A percentile compares a stretch with the other conserved stretches of the same genome.
Evolutionary conservation across 2,329 filamentous ascomycete genomes (phyloP).

Genomic region (Fusarium dimerum): DNA sequence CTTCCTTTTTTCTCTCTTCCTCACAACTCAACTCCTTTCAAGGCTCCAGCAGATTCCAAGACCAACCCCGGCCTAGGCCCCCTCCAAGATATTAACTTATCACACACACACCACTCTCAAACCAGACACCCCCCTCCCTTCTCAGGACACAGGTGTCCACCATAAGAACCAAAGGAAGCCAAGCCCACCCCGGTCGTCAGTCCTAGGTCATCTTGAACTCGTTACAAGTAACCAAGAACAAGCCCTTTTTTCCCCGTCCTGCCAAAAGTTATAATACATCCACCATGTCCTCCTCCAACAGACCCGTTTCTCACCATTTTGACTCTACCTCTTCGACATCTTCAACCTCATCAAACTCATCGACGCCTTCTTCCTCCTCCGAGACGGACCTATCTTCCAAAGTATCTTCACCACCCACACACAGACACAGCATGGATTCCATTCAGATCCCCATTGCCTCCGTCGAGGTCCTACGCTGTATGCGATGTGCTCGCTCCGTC

Average conservation of each 20-base stretch:
- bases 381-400: conserved; percentile 28
- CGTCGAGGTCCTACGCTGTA: conserved; percentile 63
- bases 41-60: conserved; percentile 2
- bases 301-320: conserved; percentile 22
- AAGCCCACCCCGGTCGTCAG: conserved; percentile 19
- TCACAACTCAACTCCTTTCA: conserved; percentile 13
- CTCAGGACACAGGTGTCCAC: not conserved
- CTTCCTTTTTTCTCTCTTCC: conserved; percentile 16
- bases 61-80: not conserved
- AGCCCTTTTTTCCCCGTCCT: conserved; percentile 11
- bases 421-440: conserved; percentile 53
- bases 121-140: not conserved
- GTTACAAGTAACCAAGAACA: conserved; percentile 13
- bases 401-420: conserved; percentile 38
- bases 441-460: conserved; percentile 47
- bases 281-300: conserved; percentile 17
- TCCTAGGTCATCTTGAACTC: not conserved
- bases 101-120: conserved; percentile 2
- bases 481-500: conserved; percentile 60
- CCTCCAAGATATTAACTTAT: not conserved
- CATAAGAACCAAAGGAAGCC: conserved; percentile 12
- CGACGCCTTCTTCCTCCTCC: conserved; percentile 17
- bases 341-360: conserved; percentile 18
- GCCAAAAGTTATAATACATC: conserved; percentile 23
- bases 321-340: conserved; percentile 25